Evolutionary conservation across 805 yeast species (phyloP), one percentile per base, ranked within the genome.

Genomic region (Yamadazyma olivae): DNA sequence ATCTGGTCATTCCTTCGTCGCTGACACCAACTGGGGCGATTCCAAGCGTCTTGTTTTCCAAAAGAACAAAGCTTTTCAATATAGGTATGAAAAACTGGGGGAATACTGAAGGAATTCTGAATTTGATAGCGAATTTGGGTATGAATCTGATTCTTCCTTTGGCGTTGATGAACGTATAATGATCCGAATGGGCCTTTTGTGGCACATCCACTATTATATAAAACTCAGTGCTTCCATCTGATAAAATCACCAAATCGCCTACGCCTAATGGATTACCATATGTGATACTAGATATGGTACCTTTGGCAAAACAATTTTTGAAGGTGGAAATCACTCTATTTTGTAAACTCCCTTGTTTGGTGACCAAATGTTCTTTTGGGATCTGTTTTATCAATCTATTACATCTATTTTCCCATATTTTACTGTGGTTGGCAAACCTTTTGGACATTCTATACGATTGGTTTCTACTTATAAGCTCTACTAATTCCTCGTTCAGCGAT

Each of bases 171-270:
- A 79, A 69, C 0, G 85, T 74, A 46, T 75, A 82, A 21, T 79
- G 58, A 17, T 77, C 74, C 30, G 79, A 81, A 13, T 62, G 61
- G 2, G 73, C 51, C 4, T 61, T 52, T 4, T 51, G 45, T 0
- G 90, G 90, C 17, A 75, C 55, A 17, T 67, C 73, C 1, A 71
- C 78, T 22, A 83, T 70, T 33, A 81, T 72, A 18, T 75, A 72
- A 14, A 81, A 57, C 33, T 69, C 71, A 3, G 71, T 59, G 25
- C 66, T 67, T 33, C 70, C 64, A 1, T 61, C 56, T 10, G 64
- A 59, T 13, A 81, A 51, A 13, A 78, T 73, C 3, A 81, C 88
- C 31, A 81, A 59, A 54, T 83, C 90, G 30, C 91, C 90, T 3
- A 78, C 60, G 6, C 61, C 44, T 12, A 78, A 33, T 3, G 57